Evolutionary conservation across 2,329 filamentous ascomycete genomes (phyloP), one percentile per base, ranked within the genome.

Genomic region (Ceratocystis harringtonii): DNA sequence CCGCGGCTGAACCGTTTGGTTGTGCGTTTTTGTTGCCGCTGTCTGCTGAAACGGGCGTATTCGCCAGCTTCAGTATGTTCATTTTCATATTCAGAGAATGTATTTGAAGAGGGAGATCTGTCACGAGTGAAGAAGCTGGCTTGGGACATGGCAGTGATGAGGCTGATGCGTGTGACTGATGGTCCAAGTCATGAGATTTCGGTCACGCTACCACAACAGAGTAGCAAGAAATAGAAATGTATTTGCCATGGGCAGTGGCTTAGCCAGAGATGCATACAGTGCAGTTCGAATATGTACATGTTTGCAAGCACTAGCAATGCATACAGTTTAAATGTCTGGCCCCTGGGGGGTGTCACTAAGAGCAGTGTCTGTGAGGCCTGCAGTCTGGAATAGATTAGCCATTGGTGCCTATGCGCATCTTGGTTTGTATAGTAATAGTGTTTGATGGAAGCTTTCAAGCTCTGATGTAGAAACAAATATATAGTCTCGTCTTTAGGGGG

Each of bases 71-170:
- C n/a, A 1, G 48, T 32, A 12, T 12, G 17, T 22, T 28, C 19
- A 5, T 62, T 19, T 22, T 28, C 60, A 44, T 41, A 30, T 45
- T 63, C 63, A 10, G 32, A 45, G 19, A 61, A 62, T 32, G 55
- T 44, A 19, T 62, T 7, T n/a, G 65, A 30, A 55, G 41, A 65
- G 7, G 61, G 41, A 1, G 66, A 45, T 36, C 58, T 19, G n/a
- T 45, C 15, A 25, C 36, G 48, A 3, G 48, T 65, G n/a, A 63
- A 63, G 52, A 65, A 63, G 62, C 60, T 65, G 66, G 65, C 60
- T 30, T 44, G 28, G 61, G 65, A 22, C 65, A 66, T 66, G 10
- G 12, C 25, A 52, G 48, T 52, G 48, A 52, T 28, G 48, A 28
- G 25, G 48, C 48, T 52, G 19, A 25, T n/a, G 48, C 48, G 25